These are phyloP conservation scores for Acmispon strigosus DNA, from an alignment of 306 rosid genomes.

Conservation along the genomic window DNA sequence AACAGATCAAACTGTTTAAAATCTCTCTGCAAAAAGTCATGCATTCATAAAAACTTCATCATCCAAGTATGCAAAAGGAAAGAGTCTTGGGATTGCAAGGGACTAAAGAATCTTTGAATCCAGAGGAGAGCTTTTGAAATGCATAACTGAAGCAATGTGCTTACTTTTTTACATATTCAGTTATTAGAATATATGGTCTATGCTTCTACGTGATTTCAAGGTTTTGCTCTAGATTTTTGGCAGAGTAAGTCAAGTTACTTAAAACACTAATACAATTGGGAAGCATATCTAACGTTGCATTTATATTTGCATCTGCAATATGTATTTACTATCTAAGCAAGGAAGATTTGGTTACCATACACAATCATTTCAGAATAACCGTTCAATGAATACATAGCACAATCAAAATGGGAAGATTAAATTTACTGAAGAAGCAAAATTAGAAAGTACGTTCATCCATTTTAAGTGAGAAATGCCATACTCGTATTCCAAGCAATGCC, in stretches of 20 bases:
- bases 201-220: not conserved
- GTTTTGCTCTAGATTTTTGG: not conserved
- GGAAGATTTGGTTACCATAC: too few species aligned
- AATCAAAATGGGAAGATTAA: too few species aligned
- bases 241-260: not conserved
- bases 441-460: too few species aligned
- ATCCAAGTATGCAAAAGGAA: not conserved
- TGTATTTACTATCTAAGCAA: too few species aligned
- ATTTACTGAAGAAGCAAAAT: too few species aligned
- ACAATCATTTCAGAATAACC: too few species aligned
- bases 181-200: not conserved
- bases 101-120: not conserved
- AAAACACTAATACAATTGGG: not conserved
- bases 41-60: not conserved
- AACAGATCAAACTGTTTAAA: not conserved
- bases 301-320: too few species aligned
- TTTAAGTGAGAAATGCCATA: too few species aligned
- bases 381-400: too few species aligned
- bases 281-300: too few species aligned
- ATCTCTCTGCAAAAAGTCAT: slow-evolving; percentile 1
- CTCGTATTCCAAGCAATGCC: too few species aligned
- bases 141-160: not conserved
- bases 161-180: not conserved
- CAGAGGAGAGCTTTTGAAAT: not conserved
- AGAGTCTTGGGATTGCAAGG: not conserved